Evolutionary conservation across 345 rosid genomes (phyloP).

Genomic region (Ceriops zippeliana): DNA sequence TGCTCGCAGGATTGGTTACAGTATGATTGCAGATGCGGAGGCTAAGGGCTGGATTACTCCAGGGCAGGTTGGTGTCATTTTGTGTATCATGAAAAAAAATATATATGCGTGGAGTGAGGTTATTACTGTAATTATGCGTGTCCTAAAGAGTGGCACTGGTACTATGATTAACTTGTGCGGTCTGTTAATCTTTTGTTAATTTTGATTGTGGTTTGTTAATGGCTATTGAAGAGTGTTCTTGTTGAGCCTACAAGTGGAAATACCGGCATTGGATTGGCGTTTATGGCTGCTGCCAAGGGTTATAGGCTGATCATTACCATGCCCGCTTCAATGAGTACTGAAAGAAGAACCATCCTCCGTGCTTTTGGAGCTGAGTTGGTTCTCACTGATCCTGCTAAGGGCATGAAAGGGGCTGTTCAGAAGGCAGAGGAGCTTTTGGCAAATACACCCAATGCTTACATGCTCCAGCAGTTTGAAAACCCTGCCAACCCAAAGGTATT

Average conservation of each 20-base stretch:
- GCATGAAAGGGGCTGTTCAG: conserved; percentile 91
- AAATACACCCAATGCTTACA: conserved; percentile 71
- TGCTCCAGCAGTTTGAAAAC: conserved; percentile 90
- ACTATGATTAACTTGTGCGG: not conserved
- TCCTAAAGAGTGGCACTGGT: not conserved
- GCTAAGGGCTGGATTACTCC: conserved; percentile 67
- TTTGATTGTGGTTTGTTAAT: not conserved
- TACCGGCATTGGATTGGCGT: conserved; percentile 89
- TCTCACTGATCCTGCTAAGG: conserved; percentile 81
- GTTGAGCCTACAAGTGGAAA: conserved; percentile 98
- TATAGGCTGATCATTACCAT: conserved; percentile 79
- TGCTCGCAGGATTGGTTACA: conserved; percentile 70
- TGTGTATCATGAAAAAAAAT: not conserved
- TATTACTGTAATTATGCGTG: not conserved
- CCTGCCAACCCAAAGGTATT: conserved; percentile 89
- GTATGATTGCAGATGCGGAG: conserved; percentile 90
- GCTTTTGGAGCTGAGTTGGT: conserved; percentile 91
- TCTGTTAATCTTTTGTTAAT: not conserved
- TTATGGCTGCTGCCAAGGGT: conserved; percentile 85
- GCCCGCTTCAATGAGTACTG: conserved; percentile 94
- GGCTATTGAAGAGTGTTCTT: conserved; percentile 47
- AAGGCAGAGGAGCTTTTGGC: conserved; percentile 85
- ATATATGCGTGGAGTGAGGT: not conserved
- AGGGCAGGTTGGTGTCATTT: conserved; percentile 49
- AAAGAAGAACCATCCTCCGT: conserved; percentile 85